These are phyloP conservation scores for Durotheca rogersii DNA, from an alignment of 495 filamentous ascomycete species.

Conservation along the genomic window DNA sequence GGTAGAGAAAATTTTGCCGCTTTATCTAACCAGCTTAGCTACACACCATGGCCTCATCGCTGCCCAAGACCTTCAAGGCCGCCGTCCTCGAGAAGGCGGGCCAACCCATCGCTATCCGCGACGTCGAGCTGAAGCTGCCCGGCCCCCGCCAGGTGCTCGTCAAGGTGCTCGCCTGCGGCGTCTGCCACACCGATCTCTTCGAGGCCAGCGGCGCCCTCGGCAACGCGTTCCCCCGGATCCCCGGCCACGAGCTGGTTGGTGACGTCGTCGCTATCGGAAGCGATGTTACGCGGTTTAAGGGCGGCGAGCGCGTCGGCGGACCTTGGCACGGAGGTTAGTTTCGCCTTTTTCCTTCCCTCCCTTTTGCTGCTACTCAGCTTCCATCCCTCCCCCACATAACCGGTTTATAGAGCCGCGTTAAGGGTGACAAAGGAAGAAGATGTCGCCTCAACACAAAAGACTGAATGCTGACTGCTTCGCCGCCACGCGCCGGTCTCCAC, in stretches of 20 bases:
- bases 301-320: constrained; percentile 54
- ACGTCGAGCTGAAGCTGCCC: constrained; percentile 47
- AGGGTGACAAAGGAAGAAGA: too few relatives aligned
- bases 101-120: constrained; percentile 43
- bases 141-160: constrained; percentile 48
- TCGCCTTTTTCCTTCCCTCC: neutral
- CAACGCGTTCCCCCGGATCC: constrained; percentile 51
- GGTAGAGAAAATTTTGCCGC: too few relatives aligned
- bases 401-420: too few relatives aligned
- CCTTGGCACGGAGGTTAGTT: constrained; percentile 58
- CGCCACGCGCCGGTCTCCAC: too few relatives aligned
- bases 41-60: constrained; percentile 28
- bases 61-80: constrained; percentile 54
- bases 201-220: constrained; percentile 41
- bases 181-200: constrained; percentile 51
- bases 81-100: constrained; percentile 45
- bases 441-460: too few relatives aligned
- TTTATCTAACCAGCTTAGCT: too few relatives aligned
- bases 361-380: constrained; percentile 1
- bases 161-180: constrained; percentile 56
- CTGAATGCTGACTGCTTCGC: too few relatives aligned
- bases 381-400: too few relatives aligned
- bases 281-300: constrained; percentile 44
- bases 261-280: constrained; percentile 52
- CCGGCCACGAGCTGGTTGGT: constrained; percentile 58